Evolutionary conservation across 352 stramenopile genomes (phyloP).

Genomic region (Thalassiosira exigua): DNA sequence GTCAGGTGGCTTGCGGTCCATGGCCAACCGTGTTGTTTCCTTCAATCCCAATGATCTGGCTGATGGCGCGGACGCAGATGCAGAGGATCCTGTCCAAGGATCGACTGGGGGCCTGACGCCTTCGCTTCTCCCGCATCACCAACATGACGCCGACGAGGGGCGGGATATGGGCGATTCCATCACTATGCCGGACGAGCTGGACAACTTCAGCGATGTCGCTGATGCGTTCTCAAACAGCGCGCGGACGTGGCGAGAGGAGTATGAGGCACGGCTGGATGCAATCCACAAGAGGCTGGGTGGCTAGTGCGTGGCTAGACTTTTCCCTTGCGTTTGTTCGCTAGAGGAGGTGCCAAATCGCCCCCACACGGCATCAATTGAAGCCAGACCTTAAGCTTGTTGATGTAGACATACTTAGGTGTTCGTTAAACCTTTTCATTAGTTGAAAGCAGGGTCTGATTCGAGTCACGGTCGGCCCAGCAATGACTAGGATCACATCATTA

Average conservation of each 20-base stretch:
- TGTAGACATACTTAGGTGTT: too few relatives aligned
- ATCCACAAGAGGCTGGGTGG: slow-evolving; percentile 54
- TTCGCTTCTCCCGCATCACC: not conserved
- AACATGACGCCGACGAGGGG: not conserved
- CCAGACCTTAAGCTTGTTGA: too few relatives aligned
- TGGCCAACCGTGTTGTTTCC: slow-evolving; percentile 60
- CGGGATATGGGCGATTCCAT: slow-evolving; percentile 47
- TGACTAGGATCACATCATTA: too few relatives aligned
- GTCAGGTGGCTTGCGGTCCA: not conserved
- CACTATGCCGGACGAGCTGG: slow-evolving; percentile 67
- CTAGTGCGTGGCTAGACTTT: too few relatives aligned
- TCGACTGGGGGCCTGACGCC: not conserved
- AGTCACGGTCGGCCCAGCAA: too few relatives aligned
- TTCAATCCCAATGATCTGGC: slow-evolving; percentile 60
- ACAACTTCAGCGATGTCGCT: slow-evolving; percentile 64
- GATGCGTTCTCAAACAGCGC: slow-evolving; percentile 64
- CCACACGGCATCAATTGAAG: too few relatives aligned
- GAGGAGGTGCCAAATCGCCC: too few relatives aligned
- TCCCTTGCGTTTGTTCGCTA: too few relatives aligned
- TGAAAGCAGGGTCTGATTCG: too few relatives aligned
- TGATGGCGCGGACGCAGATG: not conserved
- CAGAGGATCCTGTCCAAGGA: slow-evolving; percentile 23
- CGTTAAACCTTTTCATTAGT: too few relatives aligned
- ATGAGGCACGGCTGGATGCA: slow-evolving; percentile 58
- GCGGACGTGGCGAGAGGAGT: slow-evolving; percentile 60